These are phyloP conservation scores for Fagus sylvatica DNA, from an alignment of 306 rosid species.

Conservation along the genomic window DNA sequence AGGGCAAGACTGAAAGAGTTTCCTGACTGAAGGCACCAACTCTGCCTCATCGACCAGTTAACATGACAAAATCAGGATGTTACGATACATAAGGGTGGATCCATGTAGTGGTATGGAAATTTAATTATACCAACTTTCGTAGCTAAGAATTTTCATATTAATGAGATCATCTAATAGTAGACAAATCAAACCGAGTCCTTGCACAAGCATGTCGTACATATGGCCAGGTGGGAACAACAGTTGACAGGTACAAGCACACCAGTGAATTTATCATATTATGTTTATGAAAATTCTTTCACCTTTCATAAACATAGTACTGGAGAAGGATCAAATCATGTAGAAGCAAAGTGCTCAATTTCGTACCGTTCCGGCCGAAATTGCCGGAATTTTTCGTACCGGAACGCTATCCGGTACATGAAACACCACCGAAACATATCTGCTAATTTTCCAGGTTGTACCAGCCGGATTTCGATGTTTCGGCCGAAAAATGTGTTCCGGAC, in stretches of 20 bases:
- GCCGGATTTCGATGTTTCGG: too few relatives aligned
- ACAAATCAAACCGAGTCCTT: not conserved
- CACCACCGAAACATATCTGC: too few relatives aligned
- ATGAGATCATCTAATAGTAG: not conserved
- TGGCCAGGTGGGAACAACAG: too few relatives aligned
- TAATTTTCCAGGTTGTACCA: too few relatives aligned
- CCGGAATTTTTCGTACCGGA: too few relatives aligned
- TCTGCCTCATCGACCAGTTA: not conserved
- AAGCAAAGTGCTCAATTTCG: too few relatives aligned
- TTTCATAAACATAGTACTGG: not conserved
- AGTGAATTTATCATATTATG: not conserved
- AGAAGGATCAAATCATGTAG: not conserved
- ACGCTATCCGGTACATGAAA: too few relatives aligned
- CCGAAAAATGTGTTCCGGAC: too few relatives aligned
- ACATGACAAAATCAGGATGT: not conserved
- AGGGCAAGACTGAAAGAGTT: not conserved
- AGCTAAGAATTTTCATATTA: not conserved
- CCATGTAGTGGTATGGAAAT: not conserved
- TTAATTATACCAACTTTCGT: not conserved
- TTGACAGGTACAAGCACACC: too few relatives aligned
- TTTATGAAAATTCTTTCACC: not conserved
- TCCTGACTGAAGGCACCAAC: not conserved
- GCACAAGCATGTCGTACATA: not conserved
- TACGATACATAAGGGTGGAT: not conserved
- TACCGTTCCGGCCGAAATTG: too few relatives aligned